phyloP scores from a whole-genome alignment of 805 yeast species.

The Myxozyma neglecta region DNA sequence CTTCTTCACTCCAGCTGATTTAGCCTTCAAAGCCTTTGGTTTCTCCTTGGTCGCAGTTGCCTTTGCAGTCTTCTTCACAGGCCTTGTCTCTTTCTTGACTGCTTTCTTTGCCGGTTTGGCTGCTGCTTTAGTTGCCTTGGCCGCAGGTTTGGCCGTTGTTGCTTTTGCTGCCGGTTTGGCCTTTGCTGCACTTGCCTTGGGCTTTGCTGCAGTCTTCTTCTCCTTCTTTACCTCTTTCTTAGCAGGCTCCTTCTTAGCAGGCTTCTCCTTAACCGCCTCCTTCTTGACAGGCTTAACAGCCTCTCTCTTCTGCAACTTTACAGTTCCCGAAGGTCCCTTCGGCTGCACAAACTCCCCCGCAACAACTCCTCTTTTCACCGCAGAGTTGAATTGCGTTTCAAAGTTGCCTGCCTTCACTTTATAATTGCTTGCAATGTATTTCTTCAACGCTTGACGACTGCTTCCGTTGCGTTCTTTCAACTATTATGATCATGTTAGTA shows the following conservation, averaged over 20 bases:
- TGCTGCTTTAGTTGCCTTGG: slow-evolving; percentile 36
- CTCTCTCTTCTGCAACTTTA: slow-evolving; percentile 58
- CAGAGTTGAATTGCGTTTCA: slow-evolving; percentile 71
- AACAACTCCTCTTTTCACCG: slow-evolving; percentile 77
- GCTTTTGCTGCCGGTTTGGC: no score
- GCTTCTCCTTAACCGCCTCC: slow-evolving; percentile 36
- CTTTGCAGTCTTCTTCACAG: slow-evolving; percentile 18
- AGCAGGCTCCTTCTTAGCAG: slow-evolving; percentile 33
- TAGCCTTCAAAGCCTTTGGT: slow-evolving; percentile 26
- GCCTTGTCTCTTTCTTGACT: slow-evolving; percentile 3
- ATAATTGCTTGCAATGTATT: slow-evolving; percentile 67
- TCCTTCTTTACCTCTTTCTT: slow-evolving; percentile 12
- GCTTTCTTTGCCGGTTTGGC: slow-evolving; percentile 36
- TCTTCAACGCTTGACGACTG: slow-evolving; percentile 83
- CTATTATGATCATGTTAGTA: slow-evolving; percentile 38
- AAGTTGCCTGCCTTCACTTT: slow-evolving; percentile 62
- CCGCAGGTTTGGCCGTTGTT: slow-evolving; percentile 31
- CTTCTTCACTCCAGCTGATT: not conserved
- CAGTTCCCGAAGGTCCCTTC: slow-evolving; percentile 87
- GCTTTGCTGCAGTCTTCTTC: slow-evolving; percentile 32
- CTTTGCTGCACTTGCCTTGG: no score
- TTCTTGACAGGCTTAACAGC: slow-evolving; percentile 38
- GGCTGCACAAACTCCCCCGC: slow-evolving; percentile 78
- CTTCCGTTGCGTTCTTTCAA: slow-evolving; percentile 76
- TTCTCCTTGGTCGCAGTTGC: slow-evolving; percentile 29